These are phyloP conservation scores for Thielaviopsis cerberus DNA, from an alignment of 2,329 filamentous ascomycete species.

Conservation along the genomic window DNA sequence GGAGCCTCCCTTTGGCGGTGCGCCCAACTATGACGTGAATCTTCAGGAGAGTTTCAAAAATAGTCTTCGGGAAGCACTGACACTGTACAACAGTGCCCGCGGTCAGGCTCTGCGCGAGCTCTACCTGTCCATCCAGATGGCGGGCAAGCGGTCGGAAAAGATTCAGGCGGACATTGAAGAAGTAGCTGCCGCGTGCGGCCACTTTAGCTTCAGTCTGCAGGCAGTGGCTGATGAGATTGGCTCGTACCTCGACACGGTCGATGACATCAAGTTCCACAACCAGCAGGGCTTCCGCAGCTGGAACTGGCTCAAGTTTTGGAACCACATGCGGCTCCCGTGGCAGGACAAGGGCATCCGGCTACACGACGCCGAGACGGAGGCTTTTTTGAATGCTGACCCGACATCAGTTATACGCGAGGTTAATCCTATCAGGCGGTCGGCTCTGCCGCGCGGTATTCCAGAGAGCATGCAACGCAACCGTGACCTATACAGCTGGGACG, in stretches of 20 bases:
- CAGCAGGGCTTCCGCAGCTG: conserved; percentile 46
- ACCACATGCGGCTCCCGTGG: conserved; percentile 13
- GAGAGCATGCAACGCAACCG: conserved; percentile 32
- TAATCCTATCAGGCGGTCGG: conserved; percentile 14
- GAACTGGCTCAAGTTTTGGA: conserved; percentile 78
- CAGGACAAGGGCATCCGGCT: conserved; percentile 6
- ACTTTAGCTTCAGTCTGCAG: conserved; percentile 82
- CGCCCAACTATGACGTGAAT: conserved; percentile 47
- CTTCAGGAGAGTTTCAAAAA: conserved; percentile 64
- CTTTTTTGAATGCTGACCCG: conserved; percentile 17
- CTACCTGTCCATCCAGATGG: conserved; percentile 62
- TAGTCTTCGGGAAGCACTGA: conserved; percentile 63
- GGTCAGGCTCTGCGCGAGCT: conserved; percentile 58
- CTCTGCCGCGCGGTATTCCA: conserved; percentile 37
- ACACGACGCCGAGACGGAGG: conserved; percentile 8
- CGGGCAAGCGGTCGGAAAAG: conserved; percentile 47
- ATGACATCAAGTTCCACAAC: conserved; percentile 38
- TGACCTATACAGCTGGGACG: conserved; percentile 38
- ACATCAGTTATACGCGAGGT: conserved; percentile 5
- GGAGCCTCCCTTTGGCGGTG: conserved; percentile 62
- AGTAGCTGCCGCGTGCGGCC: conserved; percentile 89
- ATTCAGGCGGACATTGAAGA: conserved; percentile 90
- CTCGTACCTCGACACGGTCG: conserved; percentile 62
- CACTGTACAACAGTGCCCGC: conserved; percentile 59
- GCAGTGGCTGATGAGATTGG: conserved; percentile 84